Evolutionary conservation across 176 grass and related monocot species (phyloP).

Genomic region (Areca catechu): DNA sequence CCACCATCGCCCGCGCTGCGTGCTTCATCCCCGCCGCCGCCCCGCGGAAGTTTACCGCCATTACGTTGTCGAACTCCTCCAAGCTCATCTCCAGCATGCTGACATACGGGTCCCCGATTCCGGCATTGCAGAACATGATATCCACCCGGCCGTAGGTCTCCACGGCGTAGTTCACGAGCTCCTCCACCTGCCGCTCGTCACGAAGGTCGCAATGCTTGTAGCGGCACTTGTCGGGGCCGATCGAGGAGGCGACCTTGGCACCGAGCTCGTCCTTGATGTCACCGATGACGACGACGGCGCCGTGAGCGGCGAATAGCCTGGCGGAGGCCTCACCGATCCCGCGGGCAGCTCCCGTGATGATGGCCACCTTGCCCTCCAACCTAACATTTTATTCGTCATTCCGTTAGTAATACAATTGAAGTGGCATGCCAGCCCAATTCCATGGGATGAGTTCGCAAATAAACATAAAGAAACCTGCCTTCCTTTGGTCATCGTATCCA

Average conservation of each 20-base stretch:
- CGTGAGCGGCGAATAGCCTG: slow-evolving; percentile 53
- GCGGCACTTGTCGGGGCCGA: slow-evolving; percentile 23
- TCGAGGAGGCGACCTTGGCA: slow-evolving; percentile 31
- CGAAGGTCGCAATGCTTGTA: slow-evolving; percentile 60
- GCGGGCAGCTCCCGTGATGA: slow-evolving; percentile 69
- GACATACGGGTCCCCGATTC: slow-evolving; percentile 33
- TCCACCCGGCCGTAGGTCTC: slow-evolving; percentile 50
- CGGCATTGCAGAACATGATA: slow-evolving; percentile 80
- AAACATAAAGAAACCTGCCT: too few relatives aligned
- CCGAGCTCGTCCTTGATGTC: slow-evolving; percentile 69
- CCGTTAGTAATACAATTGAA: too few relatives aligned
- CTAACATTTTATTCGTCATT: slow-evolving; percentile 2
- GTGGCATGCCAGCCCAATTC: too few relatives aligned
- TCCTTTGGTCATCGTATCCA: too few relatives aligned
- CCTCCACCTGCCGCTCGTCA: slow-evolving; percentile 63
- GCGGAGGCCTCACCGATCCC: slow-evolving; percentile 68
- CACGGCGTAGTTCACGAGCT: slow-evolving; percentile 26
- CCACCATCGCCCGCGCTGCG: slow-evolving; percentile 54
- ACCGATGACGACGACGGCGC: slow-evolving; percentile 51
- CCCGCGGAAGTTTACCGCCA: slow-evolving; percentile 69
- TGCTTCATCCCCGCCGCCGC: slow-evolving; percentile 46
- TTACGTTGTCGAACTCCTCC: slow-evolving; percentile 42
- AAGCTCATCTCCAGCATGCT: slow-evolving; percentile 43
- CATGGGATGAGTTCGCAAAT: too few relatives aligned
- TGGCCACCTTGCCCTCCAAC: too few relatives aligned